Conservation (phyloP, 73 alveolate species). For the Diophrys appendiculata region DNA sequence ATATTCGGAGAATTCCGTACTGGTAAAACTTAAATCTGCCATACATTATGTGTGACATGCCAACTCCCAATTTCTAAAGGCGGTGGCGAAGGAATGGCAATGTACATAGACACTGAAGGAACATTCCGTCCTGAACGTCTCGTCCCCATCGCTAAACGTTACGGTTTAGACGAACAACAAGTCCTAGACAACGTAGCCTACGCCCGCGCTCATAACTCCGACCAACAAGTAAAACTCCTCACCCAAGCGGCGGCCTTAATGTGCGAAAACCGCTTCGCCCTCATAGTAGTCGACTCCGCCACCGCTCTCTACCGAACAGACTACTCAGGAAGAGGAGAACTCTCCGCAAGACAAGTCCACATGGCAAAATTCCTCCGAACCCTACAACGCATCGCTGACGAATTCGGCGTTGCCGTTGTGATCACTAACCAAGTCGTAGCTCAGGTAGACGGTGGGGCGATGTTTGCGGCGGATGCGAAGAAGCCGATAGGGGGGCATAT, state of each 20-base stretch:
- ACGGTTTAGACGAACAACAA: conserved; percentile 89
- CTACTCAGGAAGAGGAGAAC: conserved; percentile 96
- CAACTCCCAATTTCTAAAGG: conserved; percentile 89
- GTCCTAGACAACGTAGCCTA: conserved; percentile 95
- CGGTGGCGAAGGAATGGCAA: conserved; percentile 96
- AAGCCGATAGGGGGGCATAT: conserved; percentile 99
- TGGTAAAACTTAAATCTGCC: conserved; percentile 95
- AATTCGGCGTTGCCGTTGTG: conserved; percentile 96
- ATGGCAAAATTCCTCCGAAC: conserved; percentile 94
- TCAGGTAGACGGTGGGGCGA: conserved; percentile 92
- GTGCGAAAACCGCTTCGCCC: conserved; percentile 90
- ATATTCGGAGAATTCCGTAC: conserved; percentile 98
- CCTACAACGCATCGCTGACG: conserved; percentile 97
- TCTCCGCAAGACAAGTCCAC: conserved; percentile 89
- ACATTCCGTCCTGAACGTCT: conserved; percentile 98
- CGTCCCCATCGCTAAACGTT: conserved; percentile 88
- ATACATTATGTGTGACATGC: conserved; percentile 94
- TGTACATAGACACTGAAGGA: conserved; percentile 96
- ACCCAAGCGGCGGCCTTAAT: conserved; percentile 90
- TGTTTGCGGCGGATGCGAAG: conserved; percentile 91
- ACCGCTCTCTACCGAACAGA: conserved; percentile 98
- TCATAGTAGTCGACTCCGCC: conserved; percentile 95
- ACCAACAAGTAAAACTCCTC: conserved; percentile 91
- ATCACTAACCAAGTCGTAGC: conserved; percentile 98
- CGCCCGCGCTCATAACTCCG: conserved; percentile 98